Percentiles rank a stretch among this genome's conserved stretches.
These are phyloP conservation scores for Scheffersomyces parashehatae DNA, from an alignment of 1,139 yeast species.

Conservation along the genomic window DNA sequence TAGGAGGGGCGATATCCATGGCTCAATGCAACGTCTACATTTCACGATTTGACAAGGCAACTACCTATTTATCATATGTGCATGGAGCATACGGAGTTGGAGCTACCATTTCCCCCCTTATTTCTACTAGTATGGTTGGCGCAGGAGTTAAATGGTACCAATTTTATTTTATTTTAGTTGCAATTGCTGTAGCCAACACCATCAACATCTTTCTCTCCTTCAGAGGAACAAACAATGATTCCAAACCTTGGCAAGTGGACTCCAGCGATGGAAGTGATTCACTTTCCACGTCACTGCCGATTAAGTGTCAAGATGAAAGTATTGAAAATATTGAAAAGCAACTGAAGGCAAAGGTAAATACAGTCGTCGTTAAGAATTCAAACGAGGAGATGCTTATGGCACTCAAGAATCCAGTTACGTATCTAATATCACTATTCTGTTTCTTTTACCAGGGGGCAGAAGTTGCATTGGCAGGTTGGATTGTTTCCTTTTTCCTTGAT, in stretches of 20 bases:
- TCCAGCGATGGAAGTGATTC: constrained; percentile 9
- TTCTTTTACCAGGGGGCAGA: constrained; percentile 69
- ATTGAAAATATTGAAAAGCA: too few species aligned
- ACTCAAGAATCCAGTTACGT: constrained; percentile 44
- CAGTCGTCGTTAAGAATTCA: too few species aligned
- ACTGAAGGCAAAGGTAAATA: too few species aligned
- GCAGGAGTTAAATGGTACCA: constrained; percentile 54
- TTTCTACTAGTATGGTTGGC: constrained; percentile 55
- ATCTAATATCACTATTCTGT: constrained; percentile 54
- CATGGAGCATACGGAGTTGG: constrained; percentile 69
- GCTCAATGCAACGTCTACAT: constrained; percentile 61
- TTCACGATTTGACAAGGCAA: constrained; percentile 48
- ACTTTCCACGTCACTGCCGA: too few species aligned
- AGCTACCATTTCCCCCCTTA: constrained; percentile 59
- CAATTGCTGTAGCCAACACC: constrained; percentile 29
- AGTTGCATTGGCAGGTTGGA: constrained; percentile 71
- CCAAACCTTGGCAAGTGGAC: constrained; percentile 33
- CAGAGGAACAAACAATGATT: constrained; percentile 44
- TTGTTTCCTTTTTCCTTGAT: constrained; percentile 59
- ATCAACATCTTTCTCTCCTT: constrained; percentile 36
- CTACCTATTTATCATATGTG: constrained; percentile 50
- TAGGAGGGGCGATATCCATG: constrained; percentile 57
- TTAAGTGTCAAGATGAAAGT: too few species aligned
- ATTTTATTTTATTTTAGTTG: constrained; percentile 52
- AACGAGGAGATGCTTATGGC: constrained; percentile 25